A percentile compares a stretch with the other conserved stretches of the same genome.
Conservation (phyloP, 192 early-diverging fungal species). For the Backusella sp. region DNA sequence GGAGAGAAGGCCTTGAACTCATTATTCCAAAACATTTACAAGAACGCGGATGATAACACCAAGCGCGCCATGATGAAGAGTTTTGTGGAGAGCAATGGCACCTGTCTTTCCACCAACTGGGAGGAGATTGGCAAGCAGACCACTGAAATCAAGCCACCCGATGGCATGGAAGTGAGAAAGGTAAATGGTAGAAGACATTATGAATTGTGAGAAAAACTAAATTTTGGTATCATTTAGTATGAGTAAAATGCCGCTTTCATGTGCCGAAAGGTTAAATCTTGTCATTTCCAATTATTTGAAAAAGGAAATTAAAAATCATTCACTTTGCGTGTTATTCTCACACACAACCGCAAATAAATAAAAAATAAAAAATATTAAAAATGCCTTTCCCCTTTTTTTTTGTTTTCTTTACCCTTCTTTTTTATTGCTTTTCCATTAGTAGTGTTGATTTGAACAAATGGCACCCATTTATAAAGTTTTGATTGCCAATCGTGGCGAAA, state of each 20-base stretch:
- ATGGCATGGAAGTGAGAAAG: slow-evolving; percentile 88
- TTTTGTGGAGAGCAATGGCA: slow-evolving; percentile 94
- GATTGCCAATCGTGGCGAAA: slow-evolving; percentile 81
- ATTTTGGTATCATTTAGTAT: not conserved
- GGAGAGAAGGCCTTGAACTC: slow-evolving; percentile 90
- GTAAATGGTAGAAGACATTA: not conserved
- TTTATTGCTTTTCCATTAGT: not conserved
- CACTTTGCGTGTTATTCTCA: not conserved
- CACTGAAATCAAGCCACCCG: slow-evolving; percentile 89
- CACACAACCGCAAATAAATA: slow-evolving; percentile 6
- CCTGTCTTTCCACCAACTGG: slow-evolving; percentile 95
- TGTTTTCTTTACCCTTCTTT: not conserved
- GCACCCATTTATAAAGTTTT: slow-evolving; percentile 46
- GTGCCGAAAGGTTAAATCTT: not conserved
- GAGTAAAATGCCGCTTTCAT: slow-evolving; percentile 6
- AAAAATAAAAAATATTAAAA: slow-evolving; percentile 4
- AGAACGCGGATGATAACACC: slow-evolving; percentile 85
- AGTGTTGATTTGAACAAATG: not conserved
- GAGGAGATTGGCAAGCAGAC: slow-evolving; percentile 79
- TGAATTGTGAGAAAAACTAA: slow-evolving; percentile 1
- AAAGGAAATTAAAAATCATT: slow-evolving; percentile 13
- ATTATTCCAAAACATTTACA: slow-evolving; percentile 92
- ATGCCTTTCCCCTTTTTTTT: not conserved
- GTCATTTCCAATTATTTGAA: slow-evolving; percentile 11
- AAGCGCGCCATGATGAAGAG: slow-evolving; percentile 97